Evolutionary conservation across 2,329 filamentous ascomycete genomes (phyloP).

Genomic region (Aspergillus amoenus): DNA sequence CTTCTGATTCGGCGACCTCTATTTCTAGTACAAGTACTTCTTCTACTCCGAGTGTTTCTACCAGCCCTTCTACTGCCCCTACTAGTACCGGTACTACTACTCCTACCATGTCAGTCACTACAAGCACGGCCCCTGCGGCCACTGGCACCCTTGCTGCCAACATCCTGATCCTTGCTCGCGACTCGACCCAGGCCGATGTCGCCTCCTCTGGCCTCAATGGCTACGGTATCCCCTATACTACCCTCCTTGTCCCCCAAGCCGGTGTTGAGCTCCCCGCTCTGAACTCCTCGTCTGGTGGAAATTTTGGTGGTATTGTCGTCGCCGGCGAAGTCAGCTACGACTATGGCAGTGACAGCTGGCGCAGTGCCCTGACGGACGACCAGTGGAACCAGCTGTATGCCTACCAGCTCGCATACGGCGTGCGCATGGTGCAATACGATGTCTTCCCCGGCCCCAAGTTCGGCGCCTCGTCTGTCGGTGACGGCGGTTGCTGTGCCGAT

Average conservation of each 20-base stretch:
- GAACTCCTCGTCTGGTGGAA: slow-evolving; percentile 52
- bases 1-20: not conserved
- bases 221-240: slow-evolving; percentile 61
- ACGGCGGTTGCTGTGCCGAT: slow-evolving; percentile 47
- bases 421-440: slow-evolving; percentile 61
- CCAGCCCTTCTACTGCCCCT: not conserved
- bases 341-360: slow-evolving; percentile 46
- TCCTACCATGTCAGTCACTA: slow-evolving; percentile 21
- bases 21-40: not conserved
- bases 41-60: not conserved
- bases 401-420: slow-evolving; percentile 59
- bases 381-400: slow-evolving; percentile 58
- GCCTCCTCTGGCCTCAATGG: slow-evolving; percentile 57
- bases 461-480: slow-evolving; percentile 42
- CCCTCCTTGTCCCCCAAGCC: slow-evolving; percentile 54
- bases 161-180: slow-evolving; percentile 57
- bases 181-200: slow-evolving; percentile 49
- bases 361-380: slow-evolving; percentile 54
- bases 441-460: slow-evolving; percentile 55
- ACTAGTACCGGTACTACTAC: not conserved
- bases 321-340: slow-evolving; percentile 56
- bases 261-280: slow-evolving; percentile 54
- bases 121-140: slow-evolving; percentile 16
- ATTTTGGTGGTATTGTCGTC: slow-evolving; percentile 60
- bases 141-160: slow-evolving; percentile 38